A percentile compares a stretch with the other conserved stretches of the same genome.
These are phyloP conservation scores for Yarrowia osloensis DNA, from an alignment of 805 yeast species.

Conservation along the genomic window DNA sequence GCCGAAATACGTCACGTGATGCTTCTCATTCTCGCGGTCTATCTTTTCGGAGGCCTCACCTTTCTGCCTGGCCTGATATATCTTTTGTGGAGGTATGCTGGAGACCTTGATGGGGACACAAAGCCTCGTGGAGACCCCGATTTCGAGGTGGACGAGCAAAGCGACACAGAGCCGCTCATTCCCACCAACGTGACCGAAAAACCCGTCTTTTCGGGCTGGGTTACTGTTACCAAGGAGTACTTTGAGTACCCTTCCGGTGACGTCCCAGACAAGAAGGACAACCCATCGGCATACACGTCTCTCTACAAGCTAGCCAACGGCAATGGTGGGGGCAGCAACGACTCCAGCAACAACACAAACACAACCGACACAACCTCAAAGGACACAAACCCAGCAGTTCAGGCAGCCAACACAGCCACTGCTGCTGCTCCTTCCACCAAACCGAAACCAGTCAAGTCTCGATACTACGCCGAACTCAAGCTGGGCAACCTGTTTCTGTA, in stretches of 20 bases:
- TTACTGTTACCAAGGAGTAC: constrained; percentile 79
- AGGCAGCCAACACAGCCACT: not conserved
- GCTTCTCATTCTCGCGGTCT: not conserved
- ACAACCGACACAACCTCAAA: not conserved
- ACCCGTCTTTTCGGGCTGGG: constrained; percentile 61
- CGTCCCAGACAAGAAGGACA: constrained; percentile 45
- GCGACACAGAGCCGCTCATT: constrained; percentile 17
- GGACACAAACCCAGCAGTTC: not conserved
- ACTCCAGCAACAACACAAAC: constrained; percentile 6
- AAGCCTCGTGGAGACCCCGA: not conserved
- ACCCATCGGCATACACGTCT: constrained; percentile 61
- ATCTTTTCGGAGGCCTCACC: constrained; percentile 6
- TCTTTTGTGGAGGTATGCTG: constrained; percentile 15
- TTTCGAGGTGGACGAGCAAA: not conserved
- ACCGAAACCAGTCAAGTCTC: constrained; percentile 21
- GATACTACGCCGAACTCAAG: constrained; percentile 54
- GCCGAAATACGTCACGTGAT: not conserved
- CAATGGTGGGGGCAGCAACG: too few species aligned
- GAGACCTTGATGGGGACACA: not conserved
- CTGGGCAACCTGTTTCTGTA: constrained; percentile 90
- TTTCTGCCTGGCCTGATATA: constrained; percentile 1
- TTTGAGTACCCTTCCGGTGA: constrained; percentile 51
- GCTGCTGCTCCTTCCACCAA: not conserved
- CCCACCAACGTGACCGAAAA: constrained; percentile 25
- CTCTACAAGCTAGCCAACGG: constrained; percentile 56